Conservation (phyloP, 176 grass and related monocot genomes). For the Themeda triandra region DNA sequence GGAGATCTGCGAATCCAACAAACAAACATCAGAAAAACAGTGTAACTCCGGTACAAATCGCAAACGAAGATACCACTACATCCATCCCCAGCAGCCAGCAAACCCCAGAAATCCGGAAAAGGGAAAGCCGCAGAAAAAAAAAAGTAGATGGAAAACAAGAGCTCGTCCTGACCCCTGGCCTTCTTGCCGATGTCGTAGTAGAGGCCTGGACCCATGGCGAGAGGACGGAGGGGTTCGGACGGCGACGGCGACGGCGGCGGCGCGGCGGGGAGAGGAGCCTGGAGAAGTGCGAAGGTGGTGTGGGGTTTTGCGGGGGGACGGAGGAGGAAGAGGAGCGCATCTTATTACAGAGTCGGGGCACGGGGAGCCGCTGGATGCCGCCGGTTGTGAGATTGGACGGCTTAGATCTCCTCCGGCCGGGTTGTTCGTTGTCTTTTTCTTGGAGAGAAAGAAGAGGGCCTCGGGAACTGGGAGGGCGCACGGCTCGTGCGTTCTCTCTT, state of each 20-base stretch:
- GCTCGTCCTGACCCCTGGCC: conserved; percentile 37
- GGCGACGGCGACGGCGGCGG: not conserved
- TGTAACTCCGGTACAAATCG: not conserved
- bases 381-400: conserved; percentile 22
- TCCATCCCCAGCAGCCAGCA: not conserved
- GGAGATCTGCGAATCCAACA: conserved; percentile 47
- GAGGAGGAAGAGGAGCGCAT: not conserved
- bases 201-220: conserved; percentile 52
- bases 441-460: not conserved
- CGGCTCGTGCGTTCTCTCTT: not conserved
- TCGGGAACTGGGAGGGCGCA: not conserved
- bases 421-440: conserved; percentile 13
- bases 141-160: not conserved
- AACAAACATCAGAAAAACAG: not conserved
- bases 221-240: not conserved
- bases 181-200: conserved; percentile 64
- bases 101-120: not conserved
- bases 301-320: not conserved
- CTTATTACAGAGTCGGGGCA: not conserved
- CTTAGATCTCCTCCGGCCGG: not conserved
- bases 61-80: not conserved
- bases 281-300: not conserved
- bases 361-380: not conserved
- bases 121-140: not conserved
- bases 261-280: not conserved